These are phyloP conservation scores for Candida oleophila DNA, from an alignment of 805 yeast genomes.

Conservation along the genomic window DNA sequence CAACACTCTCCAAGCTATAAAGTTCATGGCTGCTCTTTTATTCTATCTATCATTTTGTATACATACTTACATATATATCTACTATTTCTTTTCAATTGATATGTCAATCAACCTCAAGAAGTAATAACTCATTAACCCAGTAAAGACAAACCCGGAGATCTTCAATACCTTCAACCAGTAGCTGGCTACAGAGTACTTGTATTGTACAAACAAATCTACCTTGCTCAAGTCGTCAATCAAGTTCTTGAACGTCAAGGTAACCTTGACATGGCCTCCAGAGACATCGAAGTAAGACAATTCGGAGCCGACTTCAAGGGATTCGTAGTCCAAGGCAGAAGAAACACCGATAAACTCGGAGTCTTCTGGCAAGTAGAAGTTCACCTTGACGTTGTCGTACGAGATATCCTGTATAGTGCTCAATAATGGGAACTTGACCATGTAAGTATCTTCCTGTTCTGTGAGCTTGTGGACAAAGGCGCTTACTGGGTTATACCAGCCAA, in stretches of 20 bases:
- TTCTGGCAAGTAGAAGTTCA: conserved; percentile 80
- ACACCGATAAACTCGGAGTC: conserved; percentile 64
- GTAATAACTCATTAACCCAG: conserved; percentile 57
- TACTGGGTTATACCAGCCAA: conserved; percentile 83
- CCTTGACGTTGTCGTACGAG: conserved; percentile 59
- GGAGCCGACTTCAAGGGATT: conserved; percentile 25
- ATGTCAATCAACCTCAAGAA: conserved; percentile 37
- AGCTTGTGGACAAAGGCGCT: conserved; percentile 48
- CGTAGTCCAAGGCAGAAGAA: conserved; percentile 52
- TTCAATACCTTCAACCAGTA: conserved; percentile 65
- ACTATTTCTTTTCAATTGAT: conserved; percentile 18
- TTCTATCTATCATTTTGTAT: conserved; percentile 1
- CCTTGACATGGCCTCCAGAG: conserved; percentile 73
- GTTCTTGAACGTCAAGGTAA: conserved; percentile 57
- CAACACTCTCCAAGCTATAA: no score
- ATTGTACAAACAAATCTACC: conserved; percentile 58
- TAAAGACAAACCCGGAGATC: conserved; percentile 60
- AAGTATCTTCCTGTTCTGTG: conserved; percentile 42
- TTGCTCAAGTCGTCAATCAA: conserved; percentile 66
- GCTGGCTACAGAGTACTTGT: conserved; percentile 54
- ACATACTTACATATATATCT: background rate
- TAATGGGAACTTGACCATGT: conserved; percentile 65
- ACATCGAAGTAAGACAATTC: conserved; percentile 71
- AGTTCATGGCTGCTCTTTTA: background rate
- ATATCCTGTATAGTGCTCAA: conserved; percentile 70